Conservation (phyloP, 2,329 filamentous ascomycete genomes). For the Pseudopithomyces chartarum region DNA sequence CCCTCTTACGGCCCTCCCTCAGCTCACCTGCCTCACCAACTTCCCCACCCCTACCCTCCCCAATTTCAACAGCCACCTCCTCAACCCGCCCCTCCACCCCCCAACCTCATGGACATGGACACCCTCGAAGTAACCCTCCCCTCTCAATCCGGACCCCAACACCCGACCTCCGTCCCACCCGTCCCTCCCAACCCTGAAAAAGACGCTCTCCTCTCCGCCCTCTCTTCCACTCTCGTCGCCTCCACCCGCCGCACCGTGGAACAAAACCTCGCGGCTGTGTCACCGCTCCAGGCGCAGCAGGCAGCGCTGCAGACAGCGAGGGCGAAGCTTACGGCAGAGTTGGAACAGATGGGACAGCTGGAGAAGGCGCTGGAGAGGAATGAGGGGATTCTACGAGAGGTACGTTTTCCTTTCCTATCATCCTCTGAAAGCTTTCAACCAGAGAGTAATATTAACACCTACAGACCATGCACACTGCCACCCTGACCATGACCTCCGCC, state of each 20-base stretch:
- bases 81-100: conserved; percentile 16
- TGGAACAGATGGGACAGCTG: conserved; percentile 71
- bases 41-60: conserved; percentile 40
- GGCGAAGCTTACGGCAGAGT: conserved; percentile 72
- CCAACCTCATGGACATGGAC: conserved; percentile 65
- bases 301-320: conserved; percentile 74
- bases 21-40: conserved; percentile 26
- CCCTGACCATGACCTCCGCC: conserved; percentile 76
- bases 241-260: conserved; percentile 71
- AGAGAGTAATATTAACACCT: too few relatives aligned
- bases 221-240: conserved; percentile 71
- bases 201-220: conserved; percentile 78
- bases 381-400: conserved; percentile 75
- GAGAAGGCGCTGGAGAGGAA: conserved; percentile 75
- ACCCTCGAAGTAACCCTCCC: conserved; percentile 65
- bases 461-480: conserved; percentile 71
- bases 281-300: conserved; percentile 78
- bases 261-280: conserved; percentile 75
- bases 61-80: conserved; percentile 12
- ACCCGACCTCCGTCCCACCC: conserved; percentile 71
- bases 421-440: too few relatives aligned
- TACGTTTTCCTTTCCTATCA: too few relatives aligned
- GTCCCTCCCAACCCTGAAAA: conserved; percentile 97
- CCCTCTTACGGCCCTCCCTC: conserved; percentile 10
- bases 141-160: conserved; percentile 52